Base-by-base conservation (phyloP, 345 rosid genomes). In the Corchorus olitorius region DNA sequence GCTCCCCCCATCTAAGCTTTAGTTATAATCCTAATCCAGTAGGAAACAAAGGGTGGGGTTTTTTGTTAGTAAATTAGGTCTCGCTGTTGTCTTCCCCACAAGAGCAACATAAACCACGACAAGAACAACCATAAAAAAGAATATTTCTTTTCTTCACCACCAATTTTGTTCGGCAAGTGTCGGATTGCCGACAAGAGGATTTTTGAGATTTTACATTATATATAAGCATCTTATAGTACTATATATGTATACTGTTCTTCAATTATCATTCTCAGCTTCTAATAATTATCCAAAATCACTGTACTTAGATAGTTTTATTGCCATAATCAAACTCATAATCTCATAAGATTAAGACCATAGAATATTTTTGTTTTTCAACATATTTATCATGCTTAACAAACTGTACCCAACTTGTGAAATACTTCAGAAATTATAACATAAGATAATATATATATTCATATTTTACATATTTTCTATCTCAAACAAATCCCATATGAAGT, bases 101-200 rank as follows among this genome's bases (percentile, higher is more conserved):
- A 55, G 49, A 13, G 50, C 65, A 56, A 39, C 63, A 39, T 33
- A 49, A 27, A 49, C 39, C 65, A 46, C 19, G 19, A 73, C 66
- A 45, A 37, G 16, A 37, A 15, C 67, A 54, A 27, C 39, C 3
- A 27, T 27, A 41, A 35, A 41, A 35, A n/a, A 76, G 66, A 63
- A 63, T 11, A 48, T 20, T 45, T 64, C 59, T 70, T 20, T 45
- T 64, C 59, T 70, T 58, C n/a, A 53, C 84, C 27, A 41, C 27
- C 6, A 45, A 53, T 49, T 53, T 58, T 76, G 11, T 6, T 49
- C 14, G 7, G 46, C 39, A 46, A n/a, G 48, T 17, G 61, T 27
- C 60, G 61, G 72, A 61, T 53, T 52, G 37, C 67, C 56, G 43
- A 81, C 77, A 76, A 41, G 17, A 71, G 62, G 61, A 53, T 61